phyloP scores from a whole-genome alignment of 805 yeast species.

The Pichia thaimueangensis region DNA sequence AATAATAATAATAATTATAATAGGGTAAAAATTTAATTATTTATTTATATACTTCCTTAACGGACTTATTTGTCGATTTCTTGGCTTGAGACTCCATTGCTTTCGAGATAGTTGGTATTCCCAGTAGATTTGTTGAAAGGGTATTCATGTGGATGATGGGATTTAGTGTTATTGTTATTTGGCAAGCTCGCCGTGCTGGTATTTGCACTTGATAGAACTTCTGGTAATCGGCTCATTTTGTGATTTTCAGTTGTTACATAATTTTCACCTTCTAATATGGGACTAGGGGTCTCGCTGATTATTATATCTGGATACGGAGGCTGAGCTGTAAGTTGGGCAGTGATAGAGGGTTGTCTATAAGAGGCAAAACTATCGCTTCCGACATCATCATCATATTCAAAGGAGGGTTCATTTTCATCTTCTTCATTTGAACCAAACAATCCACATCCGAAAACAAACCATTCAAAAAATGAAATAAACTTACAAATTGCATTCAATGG shows the following conservation, averaged over 20 bases:
- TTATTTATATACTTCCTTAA: no score
- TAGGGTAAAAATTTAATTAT: no score
- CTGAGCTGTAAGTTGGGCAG: no score
- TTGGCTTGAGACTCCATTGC: not conserved
- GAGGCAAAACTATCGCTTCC: not conserved
- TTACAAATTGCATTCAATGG: conserved; percentile 50
- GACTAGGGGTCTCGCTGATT: conserved; percentile 9
- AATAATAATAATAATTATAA: no score
- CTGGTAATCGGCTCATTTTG: not conserved
- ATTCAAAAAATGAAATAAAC: conserved; percentile 15
- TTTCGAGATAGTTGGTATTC: conserved; percentile 1
- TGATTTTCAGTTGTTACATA: conserved; percentile 5
- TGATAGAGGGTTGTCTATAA: no score
- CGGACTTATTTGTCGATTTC: no score
- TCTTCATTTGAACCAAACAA: not conserved
- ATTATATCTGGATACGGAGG: not conserved
- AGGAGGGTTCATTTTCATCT: not conserved
- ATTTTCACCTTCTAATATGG: conserved; percentile 1
- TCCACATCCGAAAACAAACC: conserved; percentile 17
- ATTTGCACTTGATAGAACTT: conserved; percentile 1
- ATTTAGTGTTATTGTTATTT: not conserved
- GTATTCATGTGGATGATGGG: conserved; percentile 10
- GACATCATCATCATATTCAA: not conserved
- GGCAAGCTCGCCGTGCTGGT: conserved; percentile 1
- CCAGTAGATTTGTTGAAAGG: conserved; percentile 4